Conservation (phyloP, 768 basidiomycete genomes). For the Mycena alexandri region DNA sequence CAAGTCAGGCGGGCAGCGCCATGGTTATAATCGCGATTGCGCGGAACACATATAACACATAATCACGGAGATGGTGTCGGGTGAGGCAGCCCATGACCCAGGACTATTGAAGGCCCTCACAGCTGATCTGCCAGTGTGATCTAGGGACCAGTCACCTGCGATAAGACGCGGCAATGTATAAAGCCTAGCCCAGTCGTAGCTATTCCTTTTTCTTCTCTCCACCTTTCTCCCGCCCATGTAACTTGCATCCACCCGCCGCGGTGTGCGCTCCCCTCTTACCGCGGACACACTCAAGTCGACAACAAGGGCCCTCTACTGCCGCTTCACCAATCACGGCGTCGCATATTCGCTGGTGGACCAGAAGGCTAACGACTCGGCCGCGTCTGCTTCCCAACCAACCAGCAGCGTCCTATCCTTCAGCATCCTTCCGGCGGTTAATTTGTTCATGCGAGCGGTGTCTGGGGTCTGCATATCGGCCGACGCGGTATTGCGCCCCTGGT, state of each 20-base stretch:
- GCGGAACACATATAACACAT: slow-evolving; percentile 18
- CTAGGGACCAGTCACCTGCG: slow-evolving; percentile 31
- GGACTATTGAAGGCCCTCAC: slow-evolving; percentile 8
- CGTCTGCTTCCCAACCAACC: slow-evolving; percentile 11
- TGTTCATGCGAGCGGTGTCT: slow-evolving; percentile 22
- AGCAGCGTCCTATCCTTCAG: background rate
- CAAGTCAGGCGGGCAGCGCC: slow-evolving; percentile 29
- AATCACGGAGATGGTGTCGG: slow-evolving; percentile 34
- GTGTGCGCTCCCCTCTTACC: background rate
- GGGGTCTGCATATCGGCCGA: slow-evolving; percentile 17
- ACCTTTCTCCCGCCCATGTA: slow-evolving; percentile 4
- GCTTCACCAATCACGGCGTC: slow-evolving; percentile 8
- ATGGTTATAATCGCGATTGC: slow-evolving; percentile 30
- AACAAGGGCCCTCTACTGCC: slow-evolving; percentile 3
- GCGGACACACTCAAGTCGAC: background rate
- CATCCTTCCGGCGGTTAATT: slow-evolving; percentile 11
- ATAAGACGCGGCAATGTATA: slow-evolving; percentile 33
- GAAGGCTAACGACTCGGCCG: background rate
- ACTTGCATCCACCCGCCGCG: slow-evolving; percentile 2
- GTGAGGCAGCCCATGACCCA: slow-evolving; percentile 30
- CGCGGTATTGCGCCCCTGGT: background rate
- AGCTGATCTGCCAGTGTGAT: slow-evolving; percentile 39
- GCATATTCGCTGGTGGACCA: background rate
- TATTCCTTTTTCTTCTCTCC: slow-evolving; percentile 23
- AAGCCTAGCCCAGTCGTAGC: slow-evolving; percentile 10